Percentiles rank a stretch among this genome's conserved stretches.
phyloP scores from a whole-genome alignment of 768 basidiomycete species.

The Mycena leptocephala region DNA sequence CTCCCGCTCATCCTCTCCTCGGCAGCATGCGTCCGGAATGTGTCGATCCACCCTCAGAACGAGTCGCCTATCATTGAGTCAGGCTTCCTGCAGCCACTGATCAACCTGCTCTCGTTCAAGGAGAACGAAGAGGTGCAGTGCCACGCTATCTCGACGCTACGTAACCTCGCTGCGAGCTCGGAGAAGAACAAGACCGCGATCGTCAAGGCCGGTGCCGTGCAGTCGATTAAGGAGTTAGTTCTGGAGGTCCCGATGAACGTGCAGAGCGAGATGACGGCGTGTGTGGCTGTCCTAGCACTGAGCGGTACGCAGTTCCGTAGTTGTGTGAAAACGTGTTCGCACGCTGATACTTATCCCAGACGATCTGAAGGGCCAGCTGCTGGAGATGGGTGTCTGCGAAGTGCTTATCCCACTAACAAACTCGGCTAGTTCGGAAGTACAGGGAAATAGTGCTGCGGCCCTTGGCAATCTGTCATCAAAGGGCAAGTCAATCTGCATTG shows the following conservation, averaged over 20 bases:
- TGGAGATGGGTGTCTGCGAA: conserved; percentile 99
- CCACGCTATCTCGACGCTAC: conserved; percentile 97
- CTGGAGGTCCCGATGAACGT: conserved; percentile 96
- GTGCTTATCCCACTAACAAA: conserved; percentile 97
- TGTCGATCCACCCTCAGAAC: conserved; percentile 98
- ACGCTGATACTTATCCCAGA: conserved; percentile 65
- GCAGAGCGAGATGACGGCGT: conserved; percentile 99
- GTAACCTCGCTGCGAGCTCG: conserved; percentile 96
- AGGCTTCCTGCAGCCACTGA: conserved; percentile 96
- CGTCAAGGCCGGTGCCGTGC: conserved; percentile 97
- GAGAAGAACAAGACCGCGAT: conserved; percentile 99
- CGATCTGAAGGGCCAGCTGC: conserved; percentile 94
- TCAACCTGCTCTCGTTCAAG: conserved; percentile 97
- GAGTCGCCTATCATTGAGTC: conserved; percentile 99
- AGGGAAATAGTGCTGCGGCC: conserved; percentile 98
- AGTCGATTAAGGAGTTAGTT: conserved; percentile 97
- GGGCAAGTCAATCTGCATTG: conserved; percentile 55
- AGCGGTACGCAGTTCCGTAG: conserved; percentile 76
- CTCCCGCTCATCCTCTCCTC: conserved; percentile 98
- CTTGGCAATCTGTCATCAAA: conserved; percentile 98
- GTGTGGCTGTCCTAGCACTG: conserved; percentile 95
- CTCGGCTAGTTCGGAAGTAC: conserved; percentile 96
- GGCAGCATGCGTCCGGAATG: conserved; percentile 98
- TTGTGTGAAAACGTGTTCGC: conserved; percentile 9
- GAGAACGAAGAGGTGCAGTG: conserved; percentile 99